Evolutionary conservation across 139 green algal species (phyloP).

Genomic region (Volvox africanus): DNA sequence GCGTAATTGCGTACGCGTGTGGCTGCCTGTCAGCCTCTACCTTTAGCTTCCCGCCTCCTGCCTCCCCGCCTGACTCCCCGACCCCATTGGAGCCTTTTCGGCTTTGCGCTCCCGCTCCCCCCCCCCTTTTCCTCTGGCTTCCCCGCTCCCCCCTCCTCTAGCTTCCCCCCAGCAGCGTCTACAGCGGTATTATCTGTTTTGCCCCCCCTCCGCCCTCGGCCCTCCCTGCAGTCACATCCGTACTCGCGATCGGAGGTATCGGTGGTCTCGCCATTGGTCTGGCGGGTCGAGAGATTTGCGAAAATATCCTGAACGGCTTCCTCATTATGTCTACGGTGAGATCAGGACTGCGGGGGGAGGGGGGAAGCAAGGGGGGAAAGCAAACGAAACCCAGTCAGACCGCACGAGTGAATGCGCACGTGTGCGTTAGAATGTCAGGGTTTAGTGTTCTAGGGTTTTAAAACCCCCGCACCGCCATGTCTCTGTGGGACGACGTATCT

Average conservation of each 20-base stretch:
- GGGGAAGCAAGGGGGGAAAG: too few species aligned
- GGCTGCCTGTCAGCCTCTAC: not conserved
- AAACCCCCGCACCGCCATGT: too few species aligned
- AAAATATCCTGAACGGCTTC: slow-evolving; percentile 95
- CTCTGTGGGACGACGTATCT: too few species aligned
- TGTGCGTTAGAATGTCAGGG: too few species aligned
- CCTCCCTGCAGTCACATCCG: slow-evolving; percentile 64
- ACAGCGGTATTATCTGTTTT: too few species aligned
- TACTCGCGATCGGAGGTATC: slow-evolving; percentile 94
- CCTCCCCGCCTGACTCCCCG: not conserved
- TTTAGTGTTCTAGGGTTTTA: too few species aligned
- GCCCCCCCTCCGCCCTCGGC: not conserved
- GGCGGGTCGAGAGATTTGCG: slow-evolving; percentile 91
- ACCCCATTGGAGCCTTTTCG: not conserved
- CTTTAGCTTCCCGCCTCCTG: not conserved
- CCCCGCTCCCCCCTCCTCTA: not conserved
- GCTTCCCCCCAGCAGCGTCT: too few species aligned
- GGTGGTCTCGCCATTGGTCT: slow-evolving; percentile 94
- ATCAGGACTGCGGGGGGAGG: not conserved
- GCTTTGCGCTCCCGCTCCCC: not conserved
- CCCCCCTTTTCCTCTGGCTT: not conserved
- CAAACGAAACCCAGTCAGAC: too few species aligned
- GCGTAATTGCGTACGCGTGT: not conserved
- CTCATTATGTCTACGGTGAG: slow-evolving; percentile 86
- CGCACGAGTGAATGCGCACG: too few species aligned